Conservation (phyloP, 257 asterid genomes). For the Scutellaria baicalensis region DNA sequence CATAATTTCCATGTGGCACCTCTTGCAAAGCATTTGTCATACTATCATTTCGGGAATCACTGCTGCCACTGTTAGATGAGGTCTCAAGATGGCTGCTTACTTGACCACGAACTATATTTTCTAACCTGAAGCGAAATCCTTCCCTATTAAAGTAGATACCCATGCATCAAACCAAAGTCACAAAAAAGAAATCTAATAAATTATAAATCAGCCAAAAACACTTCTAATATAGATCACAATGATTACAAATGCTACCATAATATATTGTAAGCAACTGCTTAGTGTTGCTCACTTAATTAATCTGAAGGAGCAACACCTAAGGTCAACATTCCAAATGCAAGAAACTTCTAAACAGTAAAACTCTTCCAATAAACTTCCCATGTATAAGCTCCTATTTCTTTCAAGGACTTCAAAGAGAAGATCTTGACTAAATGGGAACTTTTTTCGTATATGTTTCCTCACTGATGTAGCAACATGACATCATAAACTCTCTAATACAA, state of each 20-base stretch:
- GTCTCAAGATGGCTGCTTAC: constrained; percentile 60
- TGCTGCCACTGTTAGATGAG: constrained; percentile 31
- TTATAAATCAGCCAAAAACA: too few species aligned
- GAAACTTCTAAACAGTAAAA: not conserved
- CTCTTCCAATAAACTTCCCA: not conserved
- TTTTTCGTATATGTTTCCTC: not conserved
- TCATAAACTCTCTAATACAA: not conserved
- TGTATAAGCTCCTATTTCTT: not conserved
- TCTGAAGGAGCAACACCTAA: not conserved
- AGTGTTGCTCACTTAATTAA: not conserved
- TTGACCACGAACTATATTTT: constrained; percentile 64
- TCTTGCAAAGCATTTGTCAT: constrained; percentile 40
- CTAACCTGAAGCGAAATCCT: constrained; percentile 84
- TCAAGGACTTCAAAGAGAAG: not conserved
- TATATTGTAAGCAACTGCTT: not conserved
- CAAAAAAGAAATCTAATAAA: not conserved
- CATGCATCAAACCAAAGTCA: constrained; percentile 10
- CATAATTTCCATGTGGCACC: constrained; percentile 46
- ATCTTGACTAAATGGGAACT: not conserved
- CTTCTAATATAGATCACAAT: too few species aligned
- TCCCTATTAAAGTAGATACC: constrained; percentile 43
- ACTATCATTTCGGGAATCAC: constrained; percentile 38
- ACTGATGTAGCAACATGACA: not conserved
- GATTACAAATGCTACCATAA: not conserved
- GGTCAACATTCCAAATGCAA: not conserved